Conservation (phyloP, 2,329 filamentous ascomycete species). For the Paradendryphiella salina region DNA sequence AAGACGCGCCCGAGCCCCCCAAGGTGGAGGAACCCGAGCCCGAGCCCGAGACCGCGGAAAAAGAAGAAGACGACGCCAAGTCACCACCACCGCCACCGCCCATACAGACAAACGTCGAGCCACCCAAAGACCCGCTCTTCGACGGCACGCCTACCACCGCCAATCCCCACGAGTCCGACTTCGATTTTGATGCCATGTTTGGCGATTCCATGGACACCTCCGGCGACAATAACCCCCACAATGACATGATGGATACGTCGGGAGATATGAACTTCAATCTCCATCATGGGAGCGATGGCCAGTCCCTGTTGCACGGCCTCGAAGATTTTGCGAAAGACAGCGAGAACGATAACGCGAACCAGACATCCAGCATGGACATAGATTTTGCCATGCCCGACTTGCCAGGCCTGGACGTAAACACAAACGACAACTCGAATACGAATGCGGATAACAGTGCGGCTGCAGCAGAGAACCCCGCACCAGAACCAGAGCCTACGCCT, state of each 20-base stretch:
- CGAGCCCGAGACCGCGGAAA: constrained; percentile 13
- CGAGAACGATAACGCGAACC: constrained; percentile 20
- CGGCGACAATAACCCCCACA: constrained; percentile 21
- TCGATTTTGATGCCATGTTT: constrained; percentile 47
- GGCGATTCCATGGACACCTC: constrained; percentile 36
- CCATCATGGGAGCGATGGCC: constrained; percentile 34
- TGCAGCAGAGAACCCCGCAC: constrained; percentile 9
- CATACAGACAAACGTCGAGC: constrained; percentile 21
- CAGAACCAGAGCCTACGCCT: constrained; percentile 1
- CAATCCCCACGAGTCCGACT: constrained; percentile 42
- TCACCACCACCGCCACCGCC: constrained; percentile 11
- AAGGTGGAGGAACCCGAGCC: constrained; percentile 15
- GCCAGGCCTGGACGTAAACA: constrained; percentile 25
- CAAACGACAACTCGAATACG: constrained; percentile 11
- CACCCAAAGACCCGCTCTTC: constrained; percentile 36
- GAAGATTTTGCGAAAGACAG: constrained; percentile 43
- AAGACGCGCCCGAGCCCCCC: constrained; percentile 12
- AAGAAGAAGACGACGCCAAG: constrained; percentile 19
- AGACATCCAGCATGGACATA: constrained; percentile 28
- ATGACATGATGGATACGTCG: constrained; percentile 34
- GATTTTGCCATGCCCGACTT: constrained; percentile 42
- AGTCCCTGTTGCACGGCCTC: constrained; percentile 41
- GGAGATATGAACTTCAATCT: constrained; percentile 41
- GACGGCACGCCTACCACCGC: constrained; percentile 36
- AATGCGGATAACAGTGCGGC: not conserved